Evolutionary conservation across 257 asterid species (phyloP), one percentile per base, ranked within the genome.

Genomic region (Scutellaria baicalensis): DNA sequence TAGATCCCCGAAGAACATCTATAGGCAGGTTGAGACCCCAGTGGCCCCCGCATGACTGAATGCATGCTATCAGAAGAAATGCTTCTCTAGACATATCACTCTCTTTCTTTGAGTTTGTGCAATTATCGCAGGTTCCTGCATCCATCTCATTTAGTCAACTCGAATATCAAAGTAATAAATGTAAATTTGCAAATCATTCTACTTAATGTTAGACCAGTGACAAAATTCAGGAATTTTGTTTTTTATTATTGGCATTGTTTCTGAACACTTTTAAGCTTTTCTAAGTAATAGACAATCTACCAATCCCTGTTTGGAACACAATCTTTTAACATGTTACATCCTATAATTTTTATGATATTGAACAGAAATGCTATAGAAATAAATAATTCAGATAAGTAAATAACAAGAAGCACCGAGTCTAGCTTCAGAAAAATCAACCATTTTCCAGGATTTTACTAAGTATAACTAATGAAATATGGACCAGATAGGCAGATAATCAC

Each of bases 1-100:
- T 86, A 76, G 98, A 93, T 74, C 98, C 98, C 48, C 96, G 97
- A 77, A 93, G 98, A 75, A 90, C 90, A 78, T 89, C 97, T 17
- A 93, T 75, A 6, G 97, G 97, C 78, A 93, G 71, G 81, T 93
- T 93, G 75, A 93, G 90, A 58, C 98, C 98, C 93, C 92, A 93
- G 52, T 86, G 76, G 60, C 97, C 96, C 68, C 91, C 80, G 16
- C 97, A 93, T 17, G 96, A 70, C 45, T 81, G 93, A 80, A 90
- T 79, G 83, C 97, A 90, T 43, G 86, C 95, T 83, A 93, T 75
- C 57, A 93, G 83, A 84, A 93, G 97, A 88, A 85, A 93, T 72
- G 97, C 95, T 79, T 93, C 98, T 76, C 92, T 83, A 23, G 98
- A 87, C 88, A 90, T 64, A 69, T 93, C 93, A 65, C 71, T 80